Percentiles rank a stretch among this genome's conserved stretches.
Evolutionary conservation across 768 basidiomycete genomes (phyloP).

Genomic region (Lentinula boryana): DNA sequence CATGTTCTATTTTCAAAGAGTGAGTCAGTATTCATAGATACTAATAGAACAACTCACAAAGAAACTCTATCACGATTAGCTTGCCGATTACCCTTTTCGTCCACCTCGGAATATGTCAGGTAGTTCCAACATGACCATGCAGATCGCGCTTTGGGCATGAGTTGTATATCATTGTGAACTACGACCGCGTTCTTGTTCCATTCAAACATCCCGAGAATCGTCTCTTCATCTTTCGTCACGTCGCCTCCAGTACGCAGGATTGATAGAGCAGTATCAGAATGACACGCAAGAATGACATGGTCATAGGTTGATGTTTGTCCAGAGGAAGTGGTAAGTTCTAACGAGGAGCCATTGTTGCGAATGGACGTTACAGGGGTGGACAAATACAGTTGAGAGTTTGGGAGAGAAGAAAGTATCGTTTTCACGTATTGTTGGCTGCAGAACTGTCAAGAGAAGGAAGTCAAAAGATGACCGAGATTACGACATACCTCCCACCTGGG

Average conservation of each 20-base stretch:
- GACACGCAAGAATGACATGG: conserved; percentile 69
- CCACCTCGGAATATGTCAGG: conserved; percentile 42
- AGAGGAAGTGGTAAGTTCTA: conserved; percentile 40
- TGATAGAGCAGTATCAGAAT: conserved; percentile 57
- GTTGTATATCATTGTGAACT: conserved; percentile 43
- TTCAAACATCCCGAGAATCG: conserved; percentile 49
- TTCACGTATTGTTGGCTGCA: conserved; percentile 61
- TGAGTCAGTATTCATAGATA: neutral
- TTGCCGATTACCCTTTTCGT: conserved; percentile 27
- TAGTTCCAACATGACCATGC: conserved; percentile 85
- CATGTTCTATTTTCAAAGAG: conserved; percentile 31
- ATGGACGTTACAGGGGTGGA: conserved; percentile 49
- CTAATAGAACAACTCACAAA: conserved; percentile 35
- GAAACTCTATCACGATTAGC: conserved; percentile 55
- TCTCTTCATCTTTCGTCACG: conserved; percentile 34
- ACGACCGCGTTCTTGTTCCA: conserved; percentile 69
- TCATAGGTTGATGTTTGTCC: conserved; percentile 49
- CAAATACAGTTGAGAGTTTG: conserved; percentile 48
- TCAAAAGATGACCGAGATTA: neutral
- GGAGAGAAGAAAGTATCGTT: conserved; percentile 50
- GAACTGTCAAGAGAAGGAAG: neutral
- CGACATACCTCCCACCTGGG: conserved; percentile 58
- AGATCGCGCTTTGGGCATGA: conserved; percentile 56
- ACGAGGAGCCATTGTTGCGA: conserved; percentile 21
- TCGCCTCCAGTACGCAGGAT: conserved; percentile 37